Conservation (phyloP, 192 early-diverging fungal genomes). For the Entomortierella chlamydospora region DNA sequence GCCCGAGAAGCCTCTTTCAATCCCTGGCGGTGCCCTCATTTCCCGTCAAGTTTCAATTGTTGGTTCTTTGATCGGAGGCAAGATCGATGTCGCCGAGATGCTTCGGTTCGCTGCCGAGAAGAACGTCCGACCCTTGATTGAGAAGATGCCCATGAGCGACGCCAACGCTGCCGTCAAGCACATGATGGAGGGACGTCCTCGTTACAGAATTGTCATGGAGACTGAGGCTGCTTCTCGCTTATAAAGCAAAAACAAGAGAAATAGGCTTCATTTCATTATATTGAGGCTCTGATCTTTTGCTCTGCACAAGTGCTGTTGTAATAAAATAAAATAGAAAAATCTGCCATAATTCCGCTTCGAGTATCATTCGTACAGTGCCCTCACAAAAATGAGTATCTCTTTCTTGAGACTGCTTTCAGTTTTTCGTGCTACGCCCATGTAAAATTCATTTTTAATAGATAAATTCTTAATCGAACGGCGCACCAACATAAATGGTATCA, state of each 20-base stretch:
- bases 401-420: too few relatives aligned
- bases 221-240: conserved; percentile 58
- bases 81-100: conserved; percentile 70
- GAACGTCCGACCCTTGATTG: conserved; percentile 72
- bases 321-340: too few relatives aligned
- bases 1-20: conserved; percentile 65
- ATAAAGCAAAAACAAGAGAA: conserved; percentile 8
- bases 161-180: conserved; percentile 71
- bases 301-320: neutral
- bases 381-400: too few relatives aligned
- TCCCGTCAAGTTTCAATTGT: conserved; percentile 61
- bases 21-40: conserved; percentile 58
- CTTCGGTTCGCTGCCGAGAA: conserved; percentile 74
- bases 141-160: conserved; percentile 70
- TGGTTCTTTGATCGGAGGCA: conserved; percentile 77
- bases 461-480: too few relatives aligned
- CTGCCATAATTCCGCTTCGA: too few relatives aligned
- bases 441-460: too few relatives aligned
- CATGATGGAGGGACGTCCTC: conserved; percentile 70
- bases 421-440: too few relatives aligned
- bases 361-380: too few relatives aligned
- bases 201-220: conserved; percentile 80
- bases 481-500: too few relatives aligned
- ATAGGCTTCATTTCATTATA: neutral
- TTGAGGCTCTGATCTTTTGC: neutral